phyloP scores from a whole-genome alignment of 768 basidiomycete genomes.

The Podaxis mareebaensis region DNA sequence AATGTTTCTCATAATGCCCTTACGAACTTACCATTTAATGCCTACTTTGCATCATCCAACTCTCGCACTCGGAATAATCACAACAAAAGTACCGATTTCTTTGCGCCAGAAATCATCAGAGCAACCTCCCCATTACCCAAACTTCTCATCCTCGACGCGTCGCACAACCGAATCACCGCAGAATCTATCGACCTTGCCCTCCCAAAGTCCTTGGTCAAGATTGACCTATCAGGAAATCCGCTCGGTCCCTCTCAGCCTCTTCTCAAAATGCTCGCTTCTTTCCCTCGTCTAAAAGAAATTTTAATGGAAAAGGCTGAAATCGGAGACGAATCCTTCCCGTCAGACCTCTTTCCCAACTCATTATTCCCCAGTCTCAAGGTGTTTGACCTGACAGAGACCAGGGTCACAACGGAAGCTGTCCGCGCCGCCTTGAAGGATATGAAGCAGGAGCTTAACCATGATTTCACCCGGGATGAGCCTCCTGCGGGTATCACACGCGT shows the following conservation, averaged over 20 bases:
- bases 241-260: constrained; percentile 47
- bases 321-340: constrained; percentile 58
- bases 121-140: constrained; percentile 66
- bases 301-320: constrained; percentile 57
- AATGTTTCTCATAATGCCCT: constrained; percentile 75
- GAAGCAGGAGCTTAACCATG: constrained; percentile 53
- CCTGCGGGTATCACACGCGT: constrained; percentile 53
- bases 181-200: constrained; percentile 52
- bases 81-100: constrained; percentile 54
- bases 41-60: constrained; percentile 46
- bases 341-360: constrained; percentile 33
- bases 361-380: constrained; percentile 53
- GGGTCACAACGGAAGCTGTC: constrained; percentile 48
- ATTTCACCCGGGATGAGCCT: constrained; percentile 54
- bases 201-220: constrained; percentile 54
- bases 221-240: constrained; percentile 71
- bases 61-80: constrained; percentile 28
- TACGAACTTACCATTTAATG: constrained; percentile 58
- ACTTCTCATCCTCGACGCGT: constrained; percentile 62
- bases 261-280: constrained; percentile 44
- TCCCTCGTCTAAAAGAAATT: constrained; percentile 59
- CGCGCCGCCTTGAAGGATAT: constrained; percentile 45
- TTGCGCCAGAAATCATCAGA: constrained; percentile 60
- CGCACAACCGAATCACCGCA: constrained; percentile 65
- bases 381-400: constrained; percentile 70